Evolutionary conservation across 768 basidiomycete genomes (phyloP).

Genomic region (Xerocomellus intermedius): DNA sequence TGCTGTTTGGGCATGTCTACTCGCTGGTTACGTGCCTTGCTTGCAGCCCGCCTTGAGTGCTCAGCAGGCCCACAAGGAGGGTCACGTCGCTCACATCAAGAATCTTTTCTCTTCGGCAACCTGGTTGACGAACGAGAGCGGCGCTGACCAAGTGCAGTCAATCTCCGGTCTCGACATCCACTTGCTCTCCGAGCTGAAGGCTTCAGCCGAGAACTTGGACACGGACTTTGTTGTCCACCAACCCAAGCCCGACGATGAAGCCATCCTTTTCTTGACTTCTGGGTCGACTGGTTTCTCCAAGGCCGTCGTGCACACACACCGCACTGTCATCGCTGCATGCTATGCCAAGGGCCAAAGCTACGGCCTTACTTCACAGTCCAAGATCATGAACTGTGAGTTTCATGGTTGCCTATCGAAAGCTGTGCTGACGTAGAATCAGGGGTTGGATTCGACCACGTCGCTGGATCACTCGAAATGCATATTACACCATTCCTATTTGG

Average conservation of each 20-base stretch:
- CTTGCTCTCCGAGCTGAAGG: slow-evolving; percentile 23
- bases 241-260: slow-evolving; percentile 29
- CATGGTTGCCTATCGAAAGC: background rate
- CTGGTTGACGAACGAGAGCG: slow-evolving; percentile 31
- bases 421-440: slow-evolving; percentile 17
- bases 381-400: slow-evolving; percentile 39
- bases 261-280: slow-evolving; percentile 39
- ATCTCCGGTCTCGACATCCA: slow-evolving; percentile 27
- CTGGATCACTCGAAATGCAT: slow-evolving; percentile 43
- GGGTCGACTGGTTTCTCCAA: slow-evolving; percentile 47
- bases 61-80: slow-evolving; percentile 32
- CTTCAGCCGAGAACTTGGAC: slow-evolving; percentile 7
- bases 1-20: slow-evolving; percentile 31
- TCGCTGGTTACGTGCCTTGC: slow-evolving; percentile 15
- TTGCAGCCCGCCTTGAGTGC: slow-evolving; percentile 33
- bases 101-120: slow-evolving; percentile 30
- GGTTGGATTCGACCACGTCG: slow-evolving; percentile 48
- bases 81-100: slow-evolving; percentile 29
- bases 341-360: slow-evolving; percentile 36
- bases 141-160: slow-evolving; percentile 23
- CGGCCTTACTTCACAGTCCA: slow-evolving; percentile 32
- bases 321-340: slow-evolving; percentile 36
- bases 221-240: slow-evolving; percentile 20
- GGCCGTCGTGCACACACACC: slow-evolving; percentile 40
- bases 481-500: slow-evolving; percentile 36